These are phyloP conservation scores for Mallotus repandus DNA, from an alignment of 441 rosid species.

Conservation along the genomic window DNA sequence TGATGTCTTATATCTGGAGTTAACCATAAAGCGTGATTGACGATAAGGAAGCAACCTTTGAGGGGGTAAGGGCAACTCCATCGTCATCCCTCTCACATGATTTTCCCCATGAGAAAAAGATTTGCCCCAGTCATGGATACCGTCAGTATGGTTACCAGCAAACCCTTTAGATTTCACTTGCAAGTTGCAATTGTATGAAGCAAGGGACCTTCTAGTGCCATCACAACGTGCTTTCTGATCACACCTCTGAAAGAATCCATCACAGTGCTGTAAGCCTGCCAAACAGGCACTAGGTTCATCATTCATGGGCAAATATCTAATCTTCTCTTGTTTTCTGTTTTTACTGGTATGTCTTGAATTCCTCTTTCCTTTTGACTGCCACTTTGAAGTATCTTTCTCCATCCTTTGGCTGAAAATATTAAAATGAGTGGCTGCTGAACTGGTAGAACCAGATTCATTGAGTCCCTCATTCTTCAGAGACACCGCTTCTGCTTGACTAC, in stretches of 20 bases:
- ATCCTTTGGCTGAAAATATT: slow-evolving; percentile 48
- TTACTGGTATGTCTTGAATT: slow-evolving; percentile 70
- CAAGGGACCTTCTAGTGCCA: slow-evolving; percentile 25
- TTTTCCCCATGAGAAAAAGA: slow-evolving; percentile 32
- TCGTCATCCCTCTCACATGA: slow-evolving; percentile 34
- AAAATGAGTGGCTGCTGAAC: slow-evolving; percentile 31
- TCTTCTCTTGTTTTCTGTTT: slow-evolving; percentile 50
- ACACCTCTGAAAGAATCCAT: slow-evolving; percentile 36
- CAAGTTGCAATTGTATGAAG: slow-evolving; percentile 17
- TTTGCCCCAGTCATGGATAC: slow-evolving; percentile 38
- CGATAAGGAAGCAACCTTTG: slow-evolving; percentile 60
- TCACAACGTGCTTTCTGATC: slow-evolving; percentile 38
- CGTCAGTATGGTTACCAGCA: slow-evolving; percentile 31
- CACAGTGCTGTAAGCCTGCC: slow-evolving; percentile 33
- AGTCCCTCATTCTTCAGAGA: slow-evolving; percentile 41
- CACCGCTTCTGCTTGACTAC: slow-evolving; percentile 43
- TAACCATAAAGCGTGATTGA: slow-evolving; percentile 51
- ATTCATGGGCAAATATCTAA: slow-evolving; percentile 45
- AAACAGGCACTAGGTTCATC: slow-evolving; percentile 37
- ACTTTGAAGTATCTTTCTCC: slow-evolving; percentile 75
- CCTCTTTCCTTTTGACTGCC: slow-evolving; percentile 97
- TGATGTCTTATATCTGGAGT: slow-evolving; percentile 48
- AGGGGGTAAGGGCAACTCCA: slow-evolving; percentile 35
- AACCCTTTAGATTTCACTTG: slow-evolving; percentile 23
- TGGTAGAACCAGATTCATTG: slow-evolving; percentile 45